These are phyloP conservation scores for Physcomitrium patens DNA, from an alignment of 225 moss, liverwort and hornwort species.

Conservation along the genomic window DNA sequence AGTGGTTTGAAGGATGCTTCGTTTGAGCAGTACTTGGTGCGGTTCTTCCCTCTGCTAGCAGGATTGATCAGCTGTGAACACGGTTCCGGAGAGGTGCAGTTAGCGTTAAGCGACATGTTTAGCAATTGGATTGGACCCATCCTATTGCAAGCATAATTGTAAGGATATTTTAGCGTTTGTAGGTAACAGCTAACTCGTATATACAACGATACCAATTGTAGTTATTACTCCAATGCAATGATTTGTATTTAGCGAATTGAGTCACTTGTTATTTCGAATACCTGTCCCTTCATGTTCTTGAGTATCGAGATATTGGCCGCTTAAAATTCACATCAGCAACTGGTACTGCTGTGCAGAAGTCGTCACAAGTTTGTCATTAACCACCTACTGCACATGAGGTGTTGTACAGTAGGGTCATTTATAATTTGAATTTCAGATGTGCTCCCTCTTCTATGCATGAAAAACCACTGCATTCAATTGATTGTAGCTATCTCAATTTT, in stretches of 20 bases:
- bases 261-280: neutral
- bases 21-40: conserved; percentile 71
- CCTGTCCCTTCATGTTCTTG: too few species aligned
- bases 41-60: conserved; percentile 92
- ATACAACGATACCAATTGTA: conserved; percentile 28
- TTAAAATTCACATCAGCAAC: too few species aligned
- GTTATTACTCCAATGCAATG: conserved; percentile 24
- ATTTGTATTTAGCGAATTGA: conserved; percentile 12
- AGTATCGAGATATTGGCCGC: too few species aligned
- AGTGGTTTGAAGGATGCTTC: conserved; percentile 92
- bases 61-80: conserved; percentile 98
- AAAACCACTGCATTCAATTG: too few species aligned
- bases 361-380: too few species aligned
- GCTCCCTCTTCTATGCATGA: too few species aligned
- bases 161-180: conserved; percentile 33
- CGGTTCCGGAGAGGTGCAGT: conserved; percentile 91
- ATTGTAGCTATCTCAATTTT: too few species aligned
- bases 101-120: conserved; percentile 97
- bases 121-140: conserved; percentile 99
- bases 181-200: conserved; percentile 16
- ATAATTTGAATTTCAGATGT: too few species aligned
- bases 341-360: too few species aligned
- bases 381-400: too few species aligned
- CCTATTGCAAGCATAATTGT: conserved; percentile 77
- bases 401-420: too few species aligned